phyloP scores from a whole-genome alignment of 176 grass and related monocot species.

The Musa troglodytarum region DNA sequence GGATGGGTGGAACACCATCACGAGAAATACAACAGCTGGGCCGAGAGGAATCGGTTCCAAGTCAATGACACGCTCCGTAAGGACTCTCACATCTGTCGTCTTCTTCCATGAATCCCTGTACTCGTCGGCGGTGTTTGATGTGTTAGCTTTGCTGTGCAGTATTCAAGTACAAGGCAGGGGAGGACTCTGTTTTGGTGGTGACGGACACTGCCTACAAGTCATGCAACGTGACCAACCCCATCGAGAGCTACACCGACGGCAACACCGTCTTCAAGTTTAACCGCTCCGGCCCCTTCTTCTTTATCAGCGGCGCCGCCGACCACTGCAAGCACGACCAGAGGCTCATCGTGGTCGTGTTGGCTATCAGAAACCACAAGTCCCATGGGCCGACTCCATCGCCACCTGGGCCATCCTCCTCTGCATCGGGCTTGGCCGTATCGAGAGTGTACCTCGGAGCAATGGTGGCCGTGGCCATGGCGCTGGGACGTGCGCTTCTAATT shows the following conservation, averaged over 20 bases:
- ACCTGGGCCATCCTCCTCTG: too few relatives aligned
- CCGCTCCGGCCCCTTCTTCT: slow-evolving; percentile 42
- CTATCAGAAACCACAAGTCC: slow-evolving; percentile 25
- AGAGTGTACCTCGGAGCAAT: too few relatives aligned
- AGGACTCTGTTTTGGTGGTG: slow-evolving; percentile 58
- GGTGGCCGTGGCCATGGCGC: too few relatives aligned
- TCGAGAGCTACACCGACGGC: slow-evolving; percentile 32
- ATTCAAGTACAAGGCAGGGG: slow-evolving; percentile 45
- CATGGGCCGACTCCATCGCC: not conserved
- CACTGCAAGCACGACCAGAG: slow-evolving; percentile 41
- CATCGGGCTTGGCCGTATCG: too few relatives aligned
- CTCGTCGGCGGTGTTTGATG: not conserved
- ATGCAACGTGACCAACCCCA: slow-evolving; percentile 42
- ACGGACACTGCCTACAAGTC: slow-evolving; percentile 39
- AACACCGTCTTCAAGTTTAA: slow-evolving; percentile 31
- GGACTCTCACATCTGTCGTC: not conserved
- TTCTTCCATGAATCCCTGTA: not conserved
- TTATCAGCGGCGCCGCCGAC: slow-evolving; percentile 48
- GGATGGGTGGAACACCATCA: slow-evolving; percentile 29
- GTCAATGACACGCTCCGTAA: slow-evolving; percentile 37
- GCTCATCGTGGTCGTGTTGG: slow-evolving; percentile 48
- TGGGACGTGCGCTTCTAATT: too few relatives aligned
- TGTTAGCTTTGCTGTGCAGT: slow-evolving; percentile 17
- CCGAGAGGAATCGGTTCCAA: slow-evolving; percentile 26
- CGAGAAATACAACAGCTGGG: slow-evolving; percentile 32